phyloP scores from a whole-genome alignment of 768 basidiomycete genomes.

The Tephrocybe sp. region DNA sequence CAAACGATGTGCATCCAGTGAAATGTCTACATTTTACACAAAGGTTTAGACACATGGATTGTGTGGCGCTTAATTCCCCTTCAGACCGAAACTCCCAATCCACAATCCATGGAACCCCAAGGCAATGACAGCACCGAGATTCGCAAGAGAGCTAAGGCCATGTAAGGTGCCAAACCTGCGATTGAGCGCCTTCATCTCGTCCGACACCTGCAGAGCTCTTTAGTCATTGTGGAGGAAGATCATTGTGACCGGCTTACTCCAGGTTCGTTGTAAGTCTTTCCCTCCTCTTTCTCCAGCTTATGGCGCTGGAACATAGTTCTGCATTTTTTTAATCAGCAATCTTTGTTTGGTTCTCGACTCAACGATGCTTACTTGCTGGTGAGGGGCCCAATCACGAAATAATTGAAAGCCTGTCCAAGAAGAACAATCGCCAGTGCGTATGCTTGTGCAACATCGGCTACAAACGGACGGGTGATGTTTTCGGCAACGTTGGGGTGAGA shows the following conservation, averaged over 20 bases:
- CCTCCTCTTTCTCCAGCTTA: slow-evolving; percentile 72
- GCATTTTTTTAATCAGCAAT: not conserved
- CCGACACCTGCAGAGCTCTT: slow-evolving; percentile 49
- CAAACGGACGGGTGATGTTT: slow-evolving; percentile 43
- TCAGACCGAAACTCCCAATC: slow-evolving; percentile 59
- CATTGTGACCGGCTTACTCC: slow-evolving; percentile 42
- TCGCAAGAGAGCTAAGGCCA: slow-evolving; percentile 67
- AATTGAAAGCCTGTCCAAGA: slow-evolving; percentile 56
- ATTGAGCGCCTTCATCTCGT: slow-evolving; percentile 69
- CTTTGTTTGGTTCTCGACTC: not conserved
- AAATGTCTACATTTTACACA: slow-evolving; percentile 12
- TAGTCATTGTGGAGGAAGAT: slow-evolving; percentile 3
- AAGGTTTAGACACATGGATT: not conserved
- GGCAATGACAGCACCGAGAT: slow-evolving; percentile 58
- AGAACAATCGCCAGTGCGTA: slow-evolving; percentile 53
- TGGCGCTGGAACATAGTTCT: slow-evolving; percentile 81
- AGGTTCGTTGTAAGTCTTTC: slow-evolving; percentile 62
- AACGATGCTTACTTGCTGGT: slow-evolving; percentile 56
- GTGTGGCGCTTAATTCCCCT: slow-evolving; percentile 28
- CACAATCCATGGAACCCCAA: slow-evolving; percentile 70
- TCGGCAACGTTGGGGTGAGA: slow-evolving; percentile 56
- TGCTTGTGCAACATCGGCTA: slow-evolving; percentile 65
- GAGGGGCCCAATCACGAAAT: slow-evolving; percentile 69
- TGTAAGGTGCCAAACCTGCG: slow-evolving; percentile 66
- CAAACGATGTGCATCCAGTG: slow-evolving; percentile 10